Evolutionary conservation across 2,329 filamentous ascomycete species (phyloP).

Genomic region (Botrytis hyacinthi): DNA sequence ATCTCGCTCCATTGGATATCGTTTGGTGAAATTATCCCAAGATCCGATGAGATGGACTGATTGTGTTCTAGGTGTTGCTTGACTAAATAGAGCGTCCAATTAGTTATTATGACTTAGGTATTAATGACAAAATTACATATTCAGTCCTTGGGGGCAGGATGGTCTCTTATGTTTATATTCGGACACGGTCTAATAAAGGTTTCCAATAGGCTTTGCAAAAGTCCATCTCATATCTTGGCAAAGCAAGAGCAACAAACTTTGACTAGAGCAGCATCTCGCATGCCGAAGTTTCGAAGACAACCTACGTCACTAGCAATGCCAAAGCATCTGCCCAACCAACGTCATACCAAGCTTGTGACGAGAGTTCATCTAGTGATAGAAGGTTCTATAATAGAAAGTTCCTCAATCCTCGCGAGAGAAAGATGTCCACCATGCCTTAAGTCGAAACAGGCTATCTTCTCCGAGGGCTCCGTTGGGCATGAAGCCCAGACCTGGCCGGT

Average conservation of each 20-base stretch:
- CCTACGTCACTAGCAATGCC: neutral
- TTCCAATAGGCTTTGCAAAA: neutral
- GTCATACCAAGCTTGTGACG: neutral
- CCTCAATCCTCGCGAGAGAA: neutral
- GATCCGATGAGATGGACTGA: slow-evolving; percentile 83
- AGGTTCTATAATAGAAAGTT: neutral
- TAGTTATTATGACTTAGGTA: slow-evolving; percentile 6
- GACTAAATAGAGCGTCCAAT: slow-evolving; percentile 42
- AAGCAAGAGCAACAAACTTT: neutral
- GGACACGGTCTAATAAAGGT: neutral
- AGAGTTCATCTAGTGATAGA: neutral
- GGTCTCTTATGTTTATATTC: slow-evolving; percentile 14
- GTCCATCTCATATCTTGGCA: neutral
- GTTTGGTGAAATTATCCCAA: slow-evolving; percentile 87
- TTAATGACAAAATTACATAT: neutral
- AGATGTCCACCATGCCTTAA: neutral
- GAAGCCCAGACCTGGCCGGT: neutral
- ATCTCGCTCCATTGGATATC: slow-evolving; percentile 81
- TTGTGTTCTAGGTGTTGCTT: slow-evolving; percentile 58
- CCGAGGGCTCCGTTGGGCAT: neutral
- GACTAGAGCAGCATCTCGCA: neutral
- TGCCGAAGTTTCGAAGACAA: neutral
- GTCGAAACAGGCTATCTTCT: neutral
- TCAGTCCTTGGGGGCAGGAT: neutral
- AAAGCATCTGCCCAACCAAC: neutral